Evolutionary conservation across 1,139 yeast species (phyloP).

Genomic region (Casaregolazyma lundiana): DNA sequence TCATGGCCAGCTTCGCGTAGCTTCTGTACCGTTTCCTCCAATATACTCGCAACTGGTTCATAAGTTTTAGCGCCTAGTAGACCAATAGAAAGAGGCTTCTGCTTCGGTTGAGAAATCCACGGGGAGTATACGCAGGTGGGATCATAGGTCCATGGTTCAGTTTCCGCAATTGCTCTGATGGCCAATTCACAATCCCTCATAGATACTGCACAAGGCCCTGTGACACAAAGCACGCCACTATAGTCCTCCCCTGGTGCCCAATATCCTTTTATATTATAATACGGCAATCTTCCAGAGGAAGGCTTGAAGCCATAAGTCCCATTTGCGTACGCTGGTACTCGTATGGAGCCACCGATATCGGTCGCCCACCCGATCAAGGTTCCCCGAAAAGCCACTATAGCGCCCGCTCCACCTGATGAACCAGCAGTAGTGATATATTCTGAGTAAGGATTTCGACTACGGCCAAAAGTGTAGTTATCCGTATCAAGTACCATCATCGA

Average conservation of each 20-base stretch:
- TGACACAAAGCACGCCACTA: conserved; percentile 40
- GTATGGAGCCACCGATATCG: conserved; percentile 63
- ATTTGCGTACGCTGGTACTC: conserved; percentile 53
- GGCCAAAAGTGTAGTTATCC: conserved; percentile 43
- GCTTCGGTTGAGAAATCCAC: conserved; percentile 20
- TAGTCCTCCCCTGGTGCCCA: conserved; percentile 48
- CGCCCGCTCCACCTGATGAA: conserved; percentile 60
- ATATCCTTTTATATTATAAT: conserved; percentile 32
- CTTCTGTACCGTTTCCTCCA: conserved; percentile 26
- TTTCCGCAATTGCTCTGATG: conserved; percentile 48
- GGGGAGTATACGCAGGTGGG: conserved; percentile 28
- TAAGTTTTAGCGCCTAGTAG: conserved; percentile 31
- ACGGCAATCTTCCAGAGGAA: conserved; percentile 45
- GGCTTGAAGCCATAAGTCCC: conserved; percentile 55
- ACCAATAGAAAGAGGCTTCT: conserved; percentile 33
- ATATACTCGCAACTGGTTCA: conserved; percentile 43
- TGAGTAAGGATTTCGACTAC: conserved; percentile 46
- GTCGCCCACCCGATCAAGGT: conserved; percentile 54
- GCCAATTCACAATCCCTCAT: conserved; percentile 56
- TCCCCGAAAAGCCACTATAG: conserved; percentile 48
- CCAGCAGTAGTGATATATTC: conserved; percentile 49
- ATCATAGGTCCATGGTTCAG: conserved; percentile 56
- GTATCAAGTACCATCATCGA: conserved; percentile 54
- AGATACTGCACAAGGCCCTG: conserved; percentile 47
- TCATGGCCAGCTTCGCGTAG: conserved; percentile 38